Evolutionary conservation across 768 basidiomycete genomes (phyloP).

Genomic region (Naganishia vishniacii): DNA sequence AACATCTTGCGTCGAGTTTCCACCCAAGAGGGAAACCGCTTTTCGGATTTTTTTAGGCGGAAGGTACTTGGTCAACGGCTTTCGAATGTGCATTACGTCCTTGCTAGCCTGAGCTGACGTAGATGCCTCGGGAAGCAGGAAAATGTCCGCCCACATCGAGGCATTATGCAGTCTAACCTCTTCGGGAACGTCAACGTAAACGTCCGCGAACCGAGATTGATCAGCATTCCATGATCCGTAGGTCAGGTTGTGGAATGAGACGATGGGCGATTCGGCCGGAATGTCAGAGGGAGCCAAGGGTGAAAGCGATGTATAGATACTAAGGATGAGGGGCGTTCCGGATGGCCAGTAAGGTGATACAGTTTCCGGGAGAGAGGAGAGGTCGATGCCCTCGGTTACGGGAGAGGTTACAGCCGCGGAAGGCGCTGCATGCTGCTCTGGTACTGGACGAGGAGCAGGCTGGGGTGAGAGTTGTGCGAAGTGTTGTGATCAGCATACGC

Average conservation of each 20-base stretch:
- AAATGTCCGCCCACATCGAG: slow-evolving; percentile 42
- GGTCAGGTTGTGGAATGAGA: slow-evolving; percentile 42
- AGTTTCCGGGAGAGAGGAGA: neutral
- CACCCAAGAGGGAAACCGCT: slow-evolving; percentile 64
- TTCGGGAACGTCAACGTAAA: slow-evolving; percentile 41
- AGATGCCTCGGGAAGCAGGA: slow-evolving; percentile 29
- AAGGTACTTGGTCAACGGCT: slow-evolving; percentile 69
- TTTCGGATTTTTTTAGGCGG: slow-evolving; percentile 68
- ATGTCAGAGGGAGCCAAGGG: neutral
- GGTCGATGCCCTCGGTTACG: neutral
- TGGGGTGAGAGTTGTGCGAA: neutral
- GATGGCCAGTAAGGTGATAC: slow-evolving; percentile 37
- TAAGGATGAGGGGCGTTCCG: slow-evolving; percentile 43
- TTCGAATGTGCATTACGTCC: slow-evolving; percentile 34
- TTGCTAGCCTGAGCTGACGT: neutral
- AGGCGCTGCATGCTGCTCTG: neutral
- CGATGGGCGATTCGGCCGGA: slow-evolving; percentile 32
- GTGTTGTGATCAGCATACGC: neutral
- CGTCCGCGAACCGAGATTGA: slow-evolving; percentile 34
- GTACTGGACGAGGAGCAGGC: neutral
- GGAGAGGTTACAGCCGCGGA: neutral
- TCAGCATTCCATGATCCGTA: slow-evolving; percentile 44
- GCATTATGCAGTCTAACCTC: slow-evolving; percentile 38
- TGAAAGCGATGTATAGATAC: slow-evolving; percentile 40
- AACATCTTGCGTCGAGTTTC: slow-evolving; percentile 47